Evolutionary conservation across 192 early-diverging fungal genomes (phyloP), one percentile per base, ranked within the genome.

Genomic region (Spizellomyces sp.): DNA sequence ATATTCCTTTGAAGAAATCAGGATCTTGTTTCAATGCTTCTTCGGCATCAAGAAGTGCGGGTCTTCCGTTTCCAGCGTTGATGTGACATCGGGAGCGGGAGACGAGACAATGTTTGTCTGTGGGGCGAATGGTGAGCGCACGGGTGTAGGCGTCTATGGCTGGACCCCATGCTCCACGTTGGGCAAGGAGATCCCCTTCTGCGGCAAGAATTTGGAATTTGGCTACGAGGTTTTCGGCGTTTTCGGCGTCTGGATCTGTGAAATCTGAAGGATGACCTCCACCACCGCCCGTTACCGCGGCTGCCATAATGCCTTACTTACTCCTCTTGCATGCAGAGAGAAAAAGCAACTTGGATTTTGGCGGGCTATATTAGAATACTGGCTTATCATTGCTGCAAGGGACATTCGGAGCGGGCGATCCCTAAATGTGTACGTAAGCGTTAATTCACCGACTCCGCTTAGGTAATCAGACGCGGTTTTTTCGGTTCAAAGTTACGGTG

Each of bases 101-200:
- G 15, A 88, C 86, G 8, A 88, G 80, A 52, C 77, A 81, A 70
- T 85, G 79, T 66, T 88, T 88, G 69, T 88, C 85, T 22, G 76
- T 72, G 42, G 84, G 85, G 8, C 86, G 78, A 17, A 88, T 76
- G 14, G 64, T 62, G 41, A 88, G 78, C 10, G 84, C 84, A 41
- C 74, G 57, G 8, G 84, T 74, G 63, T 80, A 86, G 48, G 77
- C 72, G 8, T 81, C 77, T 58, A 86, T 84, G 27, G 84, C 82
- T 42, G 76, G 64, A 43, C 47, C 45, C 67, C 70, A 86, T 50
- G 70, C 61, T 58, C 79, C 79, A 43, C 75, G 70, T 67, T 86
- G 78, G 52, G 81, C 80, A 44, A 84, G 77, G 17, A 84, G 71
- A 72, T 86, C 84, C 9, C 84, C 84, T 62, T 84, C 80, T 45